Evolutionary conservation across 148 eudicot genomes (phyloP), one percentile per base, ranked within the genome.

Genomic region (Selenicereus undatus): DNA sequence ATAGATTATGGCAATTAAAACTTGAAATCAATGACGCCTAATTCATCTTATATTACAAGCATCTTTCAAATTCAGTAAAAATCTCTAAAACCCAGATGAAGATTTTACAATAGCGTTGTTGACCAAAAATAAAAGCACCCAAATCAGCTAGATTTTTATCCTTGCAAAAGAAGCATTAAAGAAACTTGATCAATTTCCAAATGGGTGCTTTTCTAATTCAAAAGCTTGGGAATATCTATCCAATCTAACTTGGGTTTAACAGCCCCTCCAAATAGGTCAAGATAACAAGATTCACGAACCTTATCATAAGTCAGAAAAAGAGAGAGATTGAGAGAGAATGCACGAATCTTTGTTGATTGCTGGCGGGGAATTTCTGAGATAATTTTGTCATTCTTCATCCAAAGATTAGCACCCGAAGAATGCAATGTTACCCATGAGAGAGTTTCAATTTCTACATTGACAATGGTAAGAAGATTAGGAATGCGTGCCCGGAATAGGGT

Each of bases 241-340:
- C 12, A 77, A 51, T 62, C 3, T n/a, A 35, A 82, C 32, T 78
- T 81, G 43, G 82, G 80, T 79, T 13, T 75, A 24, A 76, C 14
- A 80, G 60, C 45, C 85, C 82, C 76, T 70, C 76, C 79, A 70
- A 75, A 75, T 48, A 16, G 54, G 35, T 29, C 36, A 66, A 75
- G 11, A n/a, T 8, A 16, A 30, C 42, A 1, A 27, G 11, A 75
- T 39, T 39, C 43, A 39, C 1, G 5, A 39, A 11, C 8, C 77
- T 27, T 39, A 56, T 14, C 22, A 56, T 54, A 56, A 11, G n/a
- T 39, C 5, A 56, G 27, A 66, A 65, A n/a, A 45, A 71, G 14
- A 65, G 22, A 48, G 68, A 80, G 21, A 71, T 65, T 26, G n/a
- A 76, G 68, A 39, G 22, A 58, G 68, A 26, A 73, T 77, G 60